Conservation (phyloP, 2,329 filamentous ascomycete species). For the Pseudogymnoascus verrucosus region DNA sequence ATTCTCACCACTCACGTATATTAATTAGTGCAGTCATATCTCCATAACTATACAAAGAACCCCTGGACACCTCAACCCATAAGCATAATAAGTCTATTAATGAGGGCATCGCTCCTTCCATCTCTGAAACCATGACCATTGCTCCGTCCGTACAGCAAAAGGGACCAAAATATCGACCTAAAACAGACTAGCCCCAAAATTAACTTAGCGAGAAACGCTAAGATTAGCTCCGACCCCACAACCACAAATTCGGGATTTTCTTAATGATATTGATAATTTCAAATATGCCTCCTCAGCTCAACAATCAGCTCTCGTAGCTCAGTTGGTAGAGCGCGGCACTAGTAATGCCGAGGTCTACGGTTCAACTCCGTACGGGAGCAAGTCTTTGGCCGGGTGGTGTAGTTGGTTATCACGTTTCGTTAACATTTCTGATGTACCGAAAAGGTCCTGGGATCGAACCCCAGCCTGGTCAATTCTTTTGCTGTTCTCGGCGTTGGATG, state of each 20-base stretch:
- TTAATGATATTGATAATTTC: not conserved
- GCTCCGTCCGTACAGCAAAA: not conserved
- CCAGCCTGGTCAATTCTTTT: conserved; percentile 8
- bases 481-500: not conserved
- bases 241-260: not conserved
- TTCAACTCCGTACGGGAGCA: conserved; percentile 8
- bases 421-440: conserved; percentile 4
- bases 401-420: conserved; percentile 9
- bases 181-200: not conserved
- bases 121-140: not conserved
- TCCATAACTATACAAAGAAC: not conserved
- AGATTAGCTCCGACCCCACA: not conserved
- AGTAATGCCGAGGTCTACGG: conserved; percentile 8
- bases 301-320: conserved; percentile 9
- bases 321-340: conserved; percentile 10
- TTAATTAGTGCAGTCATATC: no score
- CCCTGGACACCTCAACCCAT: not conserved
- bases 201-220: not conserved
- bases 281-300: not conserved
- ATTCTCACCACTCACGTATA: not conserved
- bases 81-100: not conserved
- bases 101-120: not conserved
- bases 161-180: not conserved
- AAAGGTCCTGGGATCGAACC: conserved; percentile 8
- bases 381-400: not conserved